Conservation (phyloP, 73 alveolate genomes). For the Vitrella brassicaformis region DNA sequence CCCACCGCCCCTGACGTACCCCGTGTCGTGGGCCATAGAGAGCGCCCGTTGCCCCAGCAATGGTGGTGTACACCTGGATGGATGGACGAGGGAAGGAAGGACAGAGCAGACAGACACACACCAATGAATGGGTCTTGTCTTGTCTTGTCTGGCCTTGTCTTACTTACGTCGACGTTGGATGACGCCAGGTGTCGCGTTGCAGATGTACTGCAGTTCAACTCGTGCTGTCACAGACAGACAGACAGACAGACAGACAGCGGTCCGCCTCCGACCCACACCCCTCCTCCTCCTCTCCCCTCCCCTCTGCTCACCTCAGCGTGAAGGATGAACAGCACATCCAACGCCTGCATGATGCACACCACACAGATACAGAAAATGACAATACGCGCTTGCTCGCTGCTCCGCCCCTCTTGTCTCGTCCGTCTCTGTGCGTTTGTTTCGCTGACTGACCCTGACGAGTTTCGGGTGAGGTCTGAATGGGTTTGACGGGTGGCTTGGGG, state of each 20-base stretch:
- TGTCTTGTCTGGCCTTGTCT: neutral
- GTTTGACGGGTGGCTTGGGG: slow-evolving; percentile 39
- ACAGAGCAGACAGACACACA: neutral
- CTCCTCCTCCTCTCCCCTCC: neutral
- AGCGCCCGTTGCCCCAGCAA: slow-evolving; percentile 80
- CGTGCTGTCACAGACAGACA: slow-evolving; percentile 45
- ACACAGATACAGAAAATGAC: neutral
- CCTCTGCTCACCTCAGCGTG: slow-evolving; percentile 49
- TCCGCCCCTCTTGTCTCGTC: too few species aligned
- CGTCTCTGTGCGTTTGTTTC: neutral
- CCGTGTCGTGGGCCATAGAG: slow-evolving; percentile 83
- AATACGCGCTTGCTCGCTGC: too few species aligned
- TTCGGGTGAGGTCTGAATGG: slow-evolving; percentile 66
- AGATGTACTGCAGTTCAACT: slow-evolving; percentile 80
- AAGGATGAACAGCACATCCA: slow-evolving; percentile 68
- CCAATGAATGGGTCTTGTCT: too few species aligned
- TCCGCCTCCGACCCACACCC: neutral
- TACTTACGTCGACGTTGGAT: slow-evolving; percentile 44
- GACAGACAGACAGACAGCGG: neutral
- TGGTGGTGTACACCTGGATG: slow-evolving; percentile 44
- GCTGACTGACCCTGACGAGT: slow-evolving; percentile 23
- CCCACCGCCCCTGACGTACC: too few species aligned
- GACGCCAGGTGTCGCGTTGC: slow-evolving; percentile 78
- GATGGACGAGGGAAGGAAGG: neutral
- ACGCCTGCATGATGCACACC: slow-evolving; percentile 13